Base-by-base conservation (phyloP, 2,329 filamentous ascomycete species). In the Diaporthe sp. region DNA sequence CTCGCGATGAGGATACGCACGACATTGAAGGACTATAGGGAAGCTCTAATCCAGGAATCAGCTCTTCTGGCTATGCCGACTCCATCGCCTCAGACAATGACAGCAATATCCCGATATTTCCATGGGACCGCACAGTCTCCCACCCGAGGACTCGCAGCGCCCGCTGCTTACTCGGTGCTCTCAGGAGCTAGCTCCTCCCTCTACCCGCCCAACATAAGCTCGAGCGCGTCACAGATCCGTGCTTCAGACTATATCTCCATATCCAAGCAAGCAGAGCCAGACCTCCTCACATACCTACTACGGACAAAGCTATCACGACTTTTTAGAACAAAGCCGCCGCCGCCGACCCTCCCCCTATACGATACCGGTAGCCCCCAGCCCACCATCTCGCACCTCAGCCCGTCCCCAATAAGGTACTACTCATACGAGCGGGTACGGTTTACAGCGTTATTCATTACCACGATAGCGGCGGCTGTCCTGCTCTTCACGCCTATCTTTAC, bases 401-500 rank as follows among this genome's bases (percentile, higher is more conserved):
- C n/a, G 15, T 6, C 51, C 8, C 13, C 58, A 28, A 60, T 71
- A 22, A 25, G 39, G 4, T 58, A 71, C 25, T 71, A 60, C 22
- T 44, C 53, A 1, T 42, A 60, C 28, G 37, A 55, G 51, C 51
- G 68, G 2, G 51, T 60, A 20, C 25, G 47, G 20, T 22, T 60
- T 25, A 34, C 53, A 6, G 68, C 68, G 4, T 44, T 51, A 2
- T 44, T 37, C 10, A 60, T 71, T 37, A 60, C 68, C 15, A 71
- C 68, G 2, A 17, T 71, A 7, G 31, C 73, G 12, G 67, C 68
- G 6, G 68, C 73, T 20, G 2, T 47, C 1, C 61, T 76, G 0
- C 42, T 75, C 10, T 70, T 75, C 17, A 4, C 57, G 15, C 75
- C 75, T 0, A 75, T 76, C 6, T 76, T 63, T 22, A 37, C 39